These are phyloP conservation scores for Endoconidiophora laricicola DNA, from an alignment of 2,329 filamentous ascomycete species.

Conservation along the genomic window DNA sequence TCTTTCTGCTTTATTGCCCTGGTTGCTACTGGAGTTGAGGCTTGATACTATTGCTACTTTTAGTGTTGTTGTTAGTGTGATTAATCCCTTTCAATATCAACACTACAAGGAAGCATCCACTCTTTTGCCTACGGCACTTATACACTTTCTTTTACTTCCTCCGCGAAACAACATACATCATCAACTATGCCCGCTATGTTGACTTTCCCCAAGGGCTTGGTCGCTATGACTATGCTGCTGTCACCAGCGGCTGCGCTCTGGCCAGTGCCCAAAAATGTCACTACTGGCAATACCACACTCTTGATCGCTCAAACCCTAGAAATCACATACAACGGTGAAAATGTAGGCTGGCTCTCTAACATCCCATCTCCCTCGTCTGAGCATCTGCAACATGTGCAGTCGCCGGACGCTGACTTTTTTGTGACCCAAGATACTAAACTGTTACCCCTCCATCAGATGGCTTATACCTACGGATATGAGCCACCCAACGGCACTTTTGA, in stretches of 20 bases:
- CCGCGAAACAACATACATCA: no score
- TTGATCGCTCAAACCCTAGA: slow-evolving; percentile 35
- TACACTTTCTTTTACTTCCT: not conserved
- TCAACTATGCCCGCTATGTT: slow-evolving; percentile 10
- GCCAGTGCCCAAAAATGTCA: slow-evolving; percentile 36
- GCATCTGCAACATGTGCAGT: no score
- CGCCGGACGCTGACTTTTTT: slow-evolving; percentile 6
- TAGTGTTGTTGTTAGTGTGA: no score
- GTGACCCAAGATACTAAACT: slow-evolving; percentile 20
- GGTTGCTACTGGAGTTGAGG: no score
- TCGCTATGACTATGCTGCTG: slow-evolving; percentile 19
- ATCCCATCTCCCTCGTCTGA: slow-evolving; percentile 14
- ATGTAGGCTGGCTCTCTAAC: slow-evolving; percentile 32
- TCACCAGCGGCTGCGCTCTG: slow-evolving; percentile 30
- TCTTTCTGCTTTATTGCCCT: no score
- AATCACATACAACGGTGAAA: slow-evolving; percentile 41
- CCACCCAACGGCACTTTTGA: slow-evolving; percentile 24
- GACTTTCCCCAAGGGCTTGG: slow-evolving; percentile 2
- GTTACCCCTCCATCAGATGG: slow-evolving; percentile 26
- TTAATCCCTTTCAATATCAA: no score
- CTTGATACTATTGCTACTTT: no score
- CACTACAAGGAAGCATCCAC: no score
- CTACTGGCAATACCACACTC: slow-evolving; percentile 34
- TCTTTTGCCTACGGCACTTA: not conserved
- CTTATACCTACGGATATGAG: slow-evolving; percentile 29